A percentile compares a stretch with the other conserved stretches of the same genome.
Evolutionary conservation across 257 asterid species (phyloP).

Genomic region (Scutellaria baicalensis): DNA sequence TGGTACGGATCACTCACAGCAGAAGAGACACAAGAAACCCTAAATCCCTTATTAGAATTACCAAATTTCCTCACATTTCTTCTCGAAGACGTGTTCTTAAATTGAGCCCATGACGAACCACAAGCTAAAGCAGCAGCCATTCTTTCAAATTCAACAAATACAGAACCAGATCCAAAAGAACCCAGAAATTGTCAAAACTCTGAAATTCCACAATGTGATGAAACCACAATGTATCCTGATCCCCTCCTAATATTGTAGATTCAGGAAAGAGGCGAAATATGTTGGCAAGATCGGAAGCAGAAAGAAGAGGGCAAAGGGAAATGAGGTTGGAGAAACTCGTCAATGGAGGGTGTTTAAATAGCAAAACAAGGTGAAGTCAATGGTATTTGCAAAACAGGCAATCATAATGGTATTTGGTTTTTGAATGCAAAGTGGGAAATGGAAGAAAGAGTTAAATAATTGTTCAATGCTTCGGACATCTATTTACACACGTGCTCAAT

Average conservation of each 20-base stretch:
- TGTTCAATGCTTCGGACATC: not conserved
- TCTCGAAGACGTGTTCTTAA: slow-evolving; percentile 18
- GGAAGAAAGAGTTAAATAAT: not conserved
- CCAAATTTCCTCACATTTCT: slow-evolving; percentile 10
- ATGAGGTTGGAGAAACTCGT: not conserved
- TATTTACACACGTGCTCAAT: not conserved
- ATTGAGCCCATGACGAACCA: slow-evolving; percentile 38
- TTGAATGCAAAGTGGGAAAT: not conserved
- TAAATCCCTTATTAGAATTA: slow-evolving; percentile 17
- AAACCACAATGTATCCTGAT: too few species aligned
- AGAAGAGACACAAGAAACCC: slow-evolving; percentile 51
- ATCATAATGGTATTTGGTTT: too few species aligned
- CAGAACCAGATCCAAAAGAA: too few species aligned
- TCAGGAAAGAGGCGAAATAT: too few species aligned
- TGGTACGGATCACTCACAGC: slow-evolving; percentile 57
- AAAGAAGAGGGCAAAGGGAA: not conserved
- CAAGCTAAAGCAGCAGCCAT: slow-evolving; percentile 56
- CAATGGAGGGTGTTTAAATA: not conserved
- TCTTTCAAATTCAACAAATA: not conserved
- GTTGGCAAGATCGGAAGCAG: too few species aligned
- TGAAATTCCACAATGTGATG: too few species aligned
- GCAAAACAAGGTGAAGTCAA: not conserved
- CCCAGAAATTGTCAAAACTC: too few species aligned
- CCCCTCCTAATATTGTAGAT: too few species aligned
- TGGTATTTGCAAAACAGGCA: not conserved